A percentile compares a stretch with the other conserved stretches of the same genome.
Evolutionary conservation across 2,329 filamentous ascomycete species (phyloP).

Genomic region (Diatrype stigma): DNA sequence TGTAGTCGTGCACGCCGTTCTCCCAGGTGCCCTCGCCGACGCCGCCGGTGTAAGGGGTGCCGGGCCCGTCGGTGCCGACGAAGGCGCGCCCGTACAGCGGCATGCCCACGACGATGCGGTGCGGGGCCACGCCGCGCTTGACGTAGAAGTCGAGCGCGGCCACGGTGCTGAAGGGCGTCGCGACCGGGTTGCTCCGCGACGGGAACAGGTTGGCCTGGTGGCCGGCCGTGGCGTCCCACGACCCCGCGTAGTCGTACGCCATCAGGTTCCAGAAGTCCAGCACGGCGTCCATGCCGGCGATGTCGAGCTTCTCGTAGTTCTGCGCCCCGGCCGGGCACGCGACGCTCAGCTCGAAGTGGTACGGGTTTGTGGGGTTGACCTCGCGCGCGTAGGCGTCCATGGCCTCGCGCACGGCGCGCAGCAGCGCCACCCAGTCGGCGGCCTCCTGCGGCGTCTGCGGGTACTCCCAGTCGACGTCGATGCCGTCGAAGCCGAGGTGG

Average conservation of each 20-base stretch:
- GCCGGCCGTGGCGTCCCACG: constrained; percentile 67
- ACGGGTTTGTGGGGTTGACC: constrained; percentile 32
- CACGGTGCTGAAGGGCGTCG: constrained; percentile 75
- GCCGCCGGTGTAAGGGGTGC: constrained; percentile 59
- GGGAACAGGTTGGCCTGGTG: constrained; percentile 79
- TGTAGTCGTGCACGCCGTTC: constrained; percentile 82
- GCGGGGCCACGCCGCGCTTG: constrained; percentile 55
- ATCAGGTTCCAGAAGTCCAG: constrained; percentile 79
- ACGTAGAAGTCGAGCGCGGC: constrained; percentile 70
- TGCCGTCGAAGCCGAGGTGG: constrained; percentile 72
- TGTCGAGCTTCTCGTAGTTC: constrained; percentile 59
- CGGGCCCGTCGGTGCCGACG: constrained; percentile 70
- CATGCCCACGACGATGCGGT: constrained; percentile 86
- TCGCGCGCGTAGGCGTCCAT: constrained; percentile 52
- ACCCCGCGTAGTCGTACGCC: constrained; percentile 85
- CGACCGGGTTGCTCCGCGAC: constrained; percentile 49
- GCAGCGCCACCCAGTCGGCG: constrained; percentile 53
- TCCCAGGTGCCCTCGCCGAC: constrained; percentile 82
- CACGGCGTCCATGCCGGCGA: constrained; percentile 60
- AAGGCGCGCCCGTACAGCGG: constrained; percentile 89
- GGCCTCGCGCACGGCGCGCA: constrained; percentile 51
- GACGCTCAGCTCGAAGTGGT: constrained; percentile 62
- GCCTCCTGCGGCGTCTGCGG: constrained; percentile 53
- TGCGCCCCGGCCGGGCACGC: constrained; percentile 59
- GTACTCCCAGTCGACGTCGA: constrained; percentile 69